phyloP scores from a whole-genome alignment of 2,329 filamentous ascomycete species.

The Coniochaeta sp. region DNA sequence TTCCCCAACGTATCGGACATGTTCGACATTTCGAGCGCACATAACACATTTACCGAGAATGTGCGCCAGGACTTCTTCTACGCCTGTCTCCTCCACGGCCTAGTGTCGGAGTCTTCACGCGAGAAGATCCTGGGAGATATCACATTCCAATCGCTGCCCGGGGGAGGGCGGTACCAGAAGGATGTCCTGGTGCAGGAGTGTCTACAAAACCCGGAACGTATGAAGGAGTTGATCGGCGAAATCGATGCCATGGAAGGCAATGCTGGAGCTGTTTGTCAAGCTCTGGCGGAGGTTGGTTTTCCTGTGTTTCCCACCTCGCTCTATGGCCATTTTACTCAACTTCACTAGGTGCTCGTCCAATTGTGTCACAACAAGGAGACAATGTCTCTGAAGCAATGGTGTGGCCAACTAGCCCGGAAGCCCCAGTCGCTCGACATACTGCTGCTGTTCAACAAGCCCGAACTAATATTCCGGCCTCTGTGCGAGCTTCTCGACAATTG shows the following conservation, averaged over 20 bases:
- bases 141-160: conserved; percentile 70
- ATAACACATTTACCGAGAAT: conserved; percentile 50
- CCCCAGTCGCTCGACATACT: conserved; percentile 68
- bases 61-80: conserved; percentile 74
- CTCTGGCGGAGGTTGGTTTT: conserved; percentile 58
- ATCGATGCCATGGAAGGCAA: conserved; percentile 90
- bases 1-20: conserved; percentile 56
- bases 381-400: conserved; percentile 68
- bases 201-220: conserved; percentile 64
- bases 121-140: conserved; percentile 77
- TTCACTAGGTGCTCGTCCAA: conserved; percentile 51
- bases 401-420: conserved; percentile 63
- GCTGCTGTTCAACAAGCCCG: conserved; percentile 65
- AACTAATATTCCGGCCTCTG: conserved; percentile 63
- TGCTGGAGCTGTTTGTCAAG: conserved; percentile 75
- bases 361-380: conserved; percentile 70
- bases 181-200: conserved; percentile 75
- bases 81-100: conserved; percentile 77
- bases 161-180: conserved; percentile 67
- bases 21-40: conserved; percentile 51
- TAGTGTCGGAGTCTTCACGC: conserved; percentile 74
- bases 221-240: conserved; percentile 71
- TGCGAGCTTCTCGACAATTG: conserved; percentile 72
- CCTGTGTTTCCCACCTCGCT: not conserved
- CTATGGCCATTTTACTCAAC: not conserved